Evolutionary conservation across 257 asterid species (phyloP), one percentile per base, ranked within the genome.

Genomic region (Plantago elongata): DNA sequence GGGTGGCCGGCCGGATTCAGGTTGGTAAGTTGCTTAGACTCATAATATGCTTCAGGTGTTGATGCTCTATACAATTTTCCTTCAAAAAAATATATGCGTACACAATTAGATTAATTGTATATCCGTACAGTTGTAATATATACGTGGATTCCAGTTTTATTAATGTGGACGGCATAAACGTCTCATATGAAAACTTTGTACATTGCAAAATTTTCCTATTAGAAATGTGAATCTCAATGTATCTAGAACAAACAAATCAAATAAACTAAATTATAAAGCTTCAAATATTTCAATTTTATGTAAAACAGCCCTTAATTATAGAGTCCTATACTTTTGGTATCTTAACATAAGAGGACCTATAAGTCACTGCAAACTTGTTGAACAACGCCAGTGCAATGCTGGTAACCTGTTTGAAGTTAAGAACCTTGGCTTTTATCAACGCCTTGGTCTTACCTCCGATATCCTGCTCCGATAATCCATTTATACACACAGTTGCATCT

Each of bases 301-400:
- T 42, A 64, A 54, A 34, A 51, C 62, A 66, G 40, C 2, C 30
- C 29, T 51, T 34, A n/a, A n/a, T n/a, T n/a, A n/a, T n/a, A 22
- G 27, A 34, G 40, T 34, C 45, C 47, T 51, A 67, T 27, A n/a
- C 50, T 42, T 54, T 42, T 17, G 77, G 78, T 22, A 66, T 67
- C 27, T 44, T 43, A 37, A 40, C 61, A 59, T 69, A 52, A 14
- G 70, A 52, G 1, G 79, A 57, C 49, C 60, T 70, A 55, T 70
- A 78, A 62, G 77, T 73, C 10, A 80, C 80, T 52, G 92, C 97
- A 71, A 79, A 89, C 47, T 72, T 72, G 43, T 81, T 81, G 73
- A 89, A 74, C 82, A 87, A 78, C 17, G 95, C 94, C 17, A 89
- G 72, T 5, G 86, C 82, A 71, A 67, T 84, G 71, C 95, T 86